Percentiles rank a stretch among this genome's conserved stretches.
phyloP scores from a whole-genome alignment of 1,284 basidiomycete species.

The Trichosporon sp. region DNA sequence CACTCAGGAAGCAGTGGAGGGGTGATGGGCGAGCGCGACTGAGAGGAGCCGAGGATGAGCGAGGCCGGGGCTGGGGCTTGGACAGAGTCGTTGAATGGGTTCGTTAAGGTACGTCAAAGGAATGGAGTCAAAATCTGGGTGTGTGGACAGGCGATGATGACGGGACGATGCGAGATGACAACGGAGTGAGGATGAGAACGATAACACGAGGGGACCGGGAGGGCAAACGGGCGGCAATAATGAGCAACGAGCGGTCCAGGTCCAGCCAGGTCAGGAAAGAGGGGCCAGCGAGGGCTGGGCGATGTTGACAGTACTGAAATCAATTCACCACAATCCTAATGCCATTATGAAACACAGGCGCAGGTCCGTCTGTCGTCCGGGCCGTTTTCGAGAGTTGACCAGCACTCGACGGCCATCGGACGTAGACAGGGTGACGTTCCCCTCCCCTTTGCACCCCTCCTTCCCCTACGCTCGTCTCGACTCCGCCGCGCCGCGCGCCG shows the following conservation, averaged over 20 bases:
- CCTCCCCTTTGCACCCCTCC: background rate
- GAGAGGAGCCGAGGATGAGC: background rate
- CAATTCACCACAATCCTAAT: background rate
- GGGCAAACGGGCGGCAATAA: background rate
- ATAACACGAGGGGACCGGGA: background rate
- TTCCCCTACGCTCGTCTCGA: background rate
- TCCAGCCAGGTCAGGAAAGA: background rate
- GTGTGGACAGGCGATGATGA: background rate
- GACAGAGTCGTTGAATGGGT: background rate
- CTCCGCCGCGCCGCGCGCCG: background rate
- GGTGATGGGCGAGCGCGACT: background rate
- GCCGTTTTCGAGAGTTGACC: background rate
- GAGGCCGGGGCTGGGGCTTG: background rate
- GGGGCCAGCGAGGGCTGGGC: background rate
- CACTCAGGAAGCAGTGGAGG: constrained; percentile 1
- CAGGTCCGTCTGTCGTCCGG: background rate
- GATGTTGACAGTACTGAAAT: background rate
- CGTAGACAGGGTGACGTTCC: background rate
- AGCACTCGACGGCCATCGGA: background rate
- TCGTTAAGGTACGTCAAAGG: constrained; percentile 5
- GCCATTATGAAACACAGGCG: background rate
- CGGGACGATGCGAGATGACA: background rate
- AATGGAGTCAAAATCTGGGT: background rate
- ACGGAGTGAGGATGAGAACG: background rate
- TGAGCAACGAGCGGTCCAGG: background rate